Evolutionary conservation across 2,329 filamentous ascomycete species (phyloP).

Genomic region (Zymoseptoria crescenta): DNA sequence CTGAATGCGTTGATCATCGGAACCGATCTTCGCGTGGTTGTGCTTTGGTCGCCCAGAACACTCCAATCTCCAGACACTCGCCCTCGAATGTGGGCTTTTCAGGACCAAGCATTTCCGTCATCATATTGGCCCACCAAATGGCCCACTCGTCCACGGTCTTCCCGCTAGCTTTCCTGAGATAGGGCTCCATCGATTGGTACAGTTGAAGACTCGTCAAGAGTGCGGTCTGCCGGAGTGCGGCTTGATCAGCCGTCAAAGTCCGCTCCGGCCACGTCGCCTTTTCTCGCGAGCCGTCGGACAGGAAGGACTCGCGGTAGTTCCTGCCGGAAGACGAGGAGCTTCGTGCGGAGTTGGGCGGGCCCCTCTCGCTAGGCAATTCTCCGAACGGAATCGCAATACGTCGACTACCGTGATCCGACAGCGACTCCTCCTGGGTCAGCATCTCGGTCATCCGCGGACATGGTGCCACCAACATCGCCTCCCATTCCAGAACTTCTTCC

Average conservation of each 20-base stretch:
- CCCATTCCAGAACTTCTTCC: constrained; percentile 62
- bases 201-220: constrained; percentile 72
- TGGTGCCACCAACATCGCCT: constrained; percentile 64
- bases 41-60: constrained; percentile 55
- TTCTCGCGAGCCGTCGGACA: constrained; percentile 16
- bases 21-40: constrained; percentile 8
- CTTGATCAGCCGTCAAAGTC: constrained; percentile 45
- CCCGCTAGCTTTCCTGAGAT: constrained; percentile 71
- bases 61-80: constrained; percentile 67
- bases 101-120: constrained; percentile 71
- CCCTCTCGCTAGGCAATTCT: constrained; percentile 65
- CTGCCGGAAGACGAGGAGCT: constrained; percentile 2
- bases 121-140: constrained; percentile 80
- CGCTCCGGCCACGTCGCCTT: neutral
- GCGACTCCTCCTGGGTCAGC: constrained; percentile 72
- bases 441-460: constrained; percentile 70
- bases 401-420: constrained; percentile 63
- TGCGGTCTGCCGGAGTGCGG: constrained; percentile 69
- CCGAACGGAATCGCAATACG: constrained; percentile 81
- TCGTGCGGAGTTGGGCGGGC: neutral
- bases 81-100: constrained; percentile 66
- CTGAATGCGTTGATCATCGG: constrained; percentile 4
- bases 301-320: constrained; percentile 14
- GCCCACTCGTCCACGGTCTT: constrained; percentile 93
- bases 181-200: constrained; percentile 76